phyloP scores from a whole-genome alignment of 2,329 filamentous ascomycete genomes.

The Aspergillus ibericus region DNA sequence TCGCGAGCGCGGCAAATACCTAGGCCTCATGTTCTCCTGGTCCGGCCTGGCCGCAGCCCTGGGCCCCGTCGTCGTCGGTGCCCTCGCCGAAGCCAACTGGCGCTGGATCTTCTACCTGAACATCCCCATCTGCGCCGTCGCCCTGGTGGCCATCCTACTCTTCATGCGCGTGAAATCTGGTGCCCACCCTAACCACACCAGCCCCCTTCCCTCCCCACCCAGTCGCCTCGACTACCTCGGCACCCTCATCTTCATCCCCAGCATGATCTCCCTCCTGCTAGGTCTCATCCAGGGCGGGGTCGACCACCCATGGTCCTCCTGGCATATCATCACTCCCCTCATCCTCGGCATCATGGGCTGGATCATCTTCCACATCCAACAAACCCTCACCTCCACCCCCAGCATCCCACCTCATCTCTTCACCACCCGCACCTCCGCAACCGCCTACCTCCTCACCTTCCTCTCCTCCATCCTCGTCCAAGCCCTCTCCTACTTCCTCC shows the following conservation, averaged over 20 bases:
- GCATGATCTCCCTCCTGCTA: constrained; percentile 28
- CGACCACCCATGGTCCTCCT: constrained; percentile 30
- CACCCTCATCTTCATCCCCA: constrained; percentile 26
- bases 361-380: constrained; percentile 19
- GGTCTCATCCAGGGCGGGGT: constrained; percentile 30
- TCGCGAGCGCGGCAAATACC: constrained; percentile 30
- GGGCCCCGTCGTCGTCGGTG: constrained; percentile 33
- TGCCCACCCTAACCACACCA: constrained; percentile 17
- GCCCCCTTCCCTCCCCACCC: not conserved
- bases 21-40: constrained; percentile 22
- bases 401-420: constrained; percentile 49
- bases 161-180: too few relatives aligned
- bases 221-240: constrained; percentile 33
- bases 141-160: constrained; percentile 23
- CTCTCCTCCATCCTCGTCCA: constrained; percentile 9
- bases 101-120: constrained; percentile 34
- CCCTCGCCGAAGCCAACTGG: constrained; percentile 23
- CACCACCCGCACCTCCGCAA: constrained; percentile 37
- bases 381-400: constrained; percentile 22
- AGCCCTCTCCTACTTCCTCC: constrained; percentile 35
- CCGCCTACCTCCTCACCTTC: constrained; percentile 6
- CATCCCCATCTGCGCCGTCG: constrained; percentile 26
- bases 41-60: not conserved
- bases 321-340: constrained; percentile 27
- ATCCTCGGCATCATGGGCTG: constrained; percentile 24